Percentiles rank a stretch among this genome's conserved stretches.
These are phyloP conservation scores for Pinus albicaulis DNA, from an alignment of 75 land plant genomes.

Conservation along the genomic window DNA sequence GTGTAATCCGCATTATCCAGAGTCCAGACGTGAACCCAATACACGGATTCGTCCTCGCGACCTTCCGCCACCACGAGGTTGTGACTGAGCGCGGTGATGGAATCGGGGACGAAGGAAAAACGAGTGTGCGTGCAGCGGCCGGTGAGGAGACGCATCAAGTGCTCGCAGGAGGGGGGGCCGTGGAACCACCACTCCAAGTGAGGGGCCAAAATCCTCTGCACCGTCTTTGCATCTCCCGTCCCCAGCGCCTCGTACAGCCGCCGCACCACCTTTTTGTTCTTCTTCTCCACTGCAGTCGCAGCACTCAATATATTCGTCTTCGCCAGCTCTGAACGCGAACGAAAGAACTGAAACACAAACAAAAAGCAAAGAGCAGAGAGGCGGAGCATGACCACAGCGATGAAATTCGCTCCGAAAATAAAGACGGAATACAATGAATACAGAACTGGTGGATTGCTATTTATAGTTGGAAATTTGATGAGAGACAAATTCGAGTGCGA, in stretches of 20 bases:
- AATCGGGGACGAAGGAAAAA: constrained; percentile 14
- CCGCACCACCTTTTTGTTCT: constrained; percentile 30
- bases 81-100: constrained; percentile 12
- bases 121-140: constrained; percentile 29
- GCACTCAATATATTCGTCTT: neutral
- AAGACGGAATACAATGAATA: no score
- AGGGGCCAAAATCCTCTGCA: constrained; percentile 39
- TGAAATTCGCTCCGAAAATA: no score
- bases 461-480: no score
- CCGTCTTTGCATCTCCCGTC: constrained; percentile 38
- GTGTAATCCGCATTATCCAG: constrained; percentile 39
- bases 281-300: neutral
- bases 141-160: constrained; percentile 81
- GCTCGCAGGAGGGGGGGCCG: constrained; percentile 83
- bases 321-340: neutral
- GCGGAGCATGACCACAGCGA: neutral
- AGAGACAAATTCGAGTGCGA: no score
- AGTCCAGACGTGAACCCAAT: constrained; percentile 84
- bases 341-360: constrained; percentile 6
- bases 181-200: constrained; percentile 98
- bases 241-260: constrained; percentile 58
- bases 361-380: neutral
- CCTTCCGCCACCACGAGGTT: constrained; percentile 66
- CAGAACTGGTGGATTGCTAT: no score
- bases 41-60: constrained; percentile 10